A percentile compares a stretch with the other conserved stretches of the same genome.
Evolutionary conservation across 2,329 filamentous ascomycete genomes (phyloP).

Genomic region (Aspergillus pseudonomiae): DNA sequence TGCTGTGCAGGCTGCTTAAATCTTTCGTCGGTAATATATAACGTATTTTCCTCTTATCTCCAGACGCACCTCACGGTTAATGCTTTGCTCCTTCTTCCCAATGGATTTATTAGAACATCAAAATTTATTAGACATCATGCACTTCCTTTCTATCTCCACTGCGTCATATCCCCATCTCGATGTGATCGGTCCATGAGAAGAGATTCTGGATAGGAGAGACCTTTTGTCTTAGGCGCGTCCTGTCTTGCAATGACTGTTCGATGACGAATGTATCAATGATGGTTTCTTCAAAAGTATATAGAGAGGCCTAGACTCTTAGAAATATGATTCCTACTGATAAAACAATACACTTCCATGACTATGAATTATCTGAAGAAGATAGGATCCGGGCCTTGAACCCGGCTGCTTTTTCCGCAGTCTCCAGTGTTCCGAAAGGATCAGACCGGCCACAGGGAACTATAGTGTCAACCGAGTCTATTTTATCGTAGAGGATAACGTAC

Average conservation of each 20-base stretch:
- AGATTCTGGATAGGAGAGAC: background rate
- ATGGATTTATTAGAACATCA: conserved; percentile 12
- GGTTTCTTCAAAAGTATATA: conserved; percentile 27
- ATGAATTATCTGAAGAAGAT: no score
- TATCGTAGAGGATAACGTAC: no score
- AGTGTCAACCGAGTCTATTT: no score
- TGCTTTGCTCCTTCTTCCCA: conserved; percentile 6
- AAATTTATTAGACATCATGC: conserved; percentile 10
- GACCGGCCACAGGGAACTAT: no score
- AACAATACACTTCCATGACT: background rate
- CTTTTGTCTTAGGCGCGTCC: background rate
- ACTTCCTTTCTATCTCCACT: background rate
- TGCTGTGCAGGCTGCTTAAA: conserved; percentile 47
- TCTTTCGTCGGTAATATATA: conserved; percentile 15
- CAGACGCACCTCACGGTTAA: conserved; percentile 9
- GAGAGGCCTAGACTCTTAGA: conserved; percentile 20
- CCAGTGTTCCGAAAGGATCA: no score
- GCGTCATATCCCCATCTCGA: background rate
- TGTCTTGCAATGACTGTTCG: conserved; percentile 22
- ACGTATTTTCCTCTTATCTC: conserved; percentile 6
- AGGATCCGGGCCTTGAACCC: no score
- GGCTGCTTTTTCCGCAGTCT: no score
- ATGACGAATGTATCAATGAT: conserved; percentile 29
- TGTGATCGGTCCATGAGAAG: background rate
- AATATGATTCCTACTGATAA: background rate